phyloP scores from a whole-genome alignment of 495 filamentous ascomycete genomes.

The Hypoxylon crocopeplum region DNA sequence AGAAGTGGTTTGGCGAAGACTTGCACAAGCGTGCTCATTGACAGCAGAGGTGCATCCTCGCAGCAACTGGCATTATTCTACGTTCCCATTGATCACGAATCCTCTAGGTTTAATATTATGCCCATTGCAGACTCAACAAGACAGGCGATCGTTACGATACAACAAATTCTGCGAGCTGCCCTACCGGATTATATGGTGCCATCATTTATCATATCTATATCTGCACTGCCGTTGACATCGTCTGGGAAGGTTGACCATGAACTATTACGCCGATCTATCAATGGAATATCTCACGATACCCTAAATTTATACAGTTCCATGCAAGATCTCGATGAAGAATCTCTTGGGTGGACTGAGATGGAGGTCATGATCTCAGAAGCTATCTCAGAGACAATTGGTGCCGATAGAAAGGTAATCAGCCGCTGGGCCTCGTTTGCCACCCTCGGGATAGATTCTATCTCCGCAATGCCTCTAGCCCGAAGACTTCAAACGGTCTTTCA shows the following conservation, averaged over 20 bases:
- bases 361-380: slow-evolving; percentile 59
- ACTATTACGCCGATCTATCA: slow-evolving; percentile 45
- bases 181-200: slow-evolving; percentile 76
- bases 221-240: slow-evolving; percentile 65
- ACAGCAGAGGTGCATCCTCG: slow-evolving; percentile 22
- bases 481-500: slow-evolving; percentile 51
- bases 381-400: slow-evolving; percentile 50
- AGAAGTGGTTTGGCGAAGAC: slow-evolving; percentile 52
- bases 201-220: slow-evolving; percentile 68
- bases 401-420: slow-evolving; percentile 62
- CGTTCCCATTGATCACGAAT: slow-evolving; percentile 47
- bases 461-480: slow-evolving; percentile 71
- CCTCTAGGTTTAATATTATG: slow-evolving; percentile 31
- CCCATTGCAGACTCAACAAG: slow-evolving; percentile 30
- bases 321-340: slow-evolving; percentile 32
- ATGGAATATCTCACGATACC: slow-evolving; percentile 5
- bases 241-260: slow-evolving; percentile 69
- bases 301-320: slow-evolving; percentile 29
- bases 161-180: slow-evolving; percentile 16
- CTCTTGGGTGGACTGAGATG: slow-evolving; percentile 57
- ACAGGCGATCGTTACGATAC: slow-evolving; percentile 4
- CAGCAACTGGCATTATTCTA: slow-evolving; percentile 66
- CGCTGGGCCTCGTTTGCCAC: slow-evolving; percentile 53
- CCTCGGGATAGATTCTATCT: slow-evolving; percentile 82
- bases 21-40: slow-evolving; percentile 61